Conservation (phyloP, 352 stramenopile species). For the Phytophthora tubulina region DNA sequence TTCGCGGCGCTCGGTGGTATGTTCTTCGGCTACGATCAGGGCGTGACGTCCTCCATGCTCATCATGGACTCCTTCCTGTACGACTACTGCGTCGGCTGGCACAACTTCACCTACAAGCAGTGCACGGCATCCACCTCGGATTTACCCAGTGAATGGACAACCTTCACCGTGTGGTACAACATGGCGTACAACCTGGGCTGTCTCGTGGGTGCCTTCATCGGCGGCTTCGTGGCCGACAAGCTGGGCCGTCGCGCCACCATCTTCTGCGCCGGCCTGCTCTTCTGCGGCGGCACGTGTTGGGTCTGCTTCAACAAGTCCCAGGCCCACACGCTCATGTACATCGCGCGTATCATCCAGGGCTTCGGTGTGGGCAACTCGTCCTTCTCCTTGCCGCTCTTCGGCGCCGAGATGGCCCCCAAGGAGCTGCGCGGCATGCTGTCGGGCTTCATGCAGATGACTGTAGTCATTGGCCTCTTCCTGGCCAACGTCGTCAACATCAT, state of each 20-base stretch:
- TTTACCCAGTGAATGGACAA: conserved; percentile 38
- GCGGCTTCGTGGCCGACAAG: conserved; percentile 37
- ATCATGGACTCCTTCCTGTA: conserved; percentile 60
- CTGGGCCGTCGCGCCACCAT: conserved; percentile 46
- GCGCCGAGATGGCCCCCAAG: conserved; percentile 47
- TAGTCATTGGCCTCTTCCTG: conserved; percentile 47
- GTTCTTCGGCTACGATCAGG: conserved; percentile 50
- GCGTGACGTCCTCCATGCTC: conserved; percentile 47
- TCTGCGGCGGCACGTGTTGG: conserved; percentile 47
- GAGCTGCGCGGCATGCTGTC: conserved; percentile 44
- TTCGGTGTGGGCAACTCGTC: conserved; percentile 49
- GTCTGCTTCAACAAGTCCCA: conserved; percentile 39
- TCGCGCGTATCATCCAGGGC: conserved; percentile 44
- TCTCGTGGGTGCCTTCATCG: conserved; percentile 32
- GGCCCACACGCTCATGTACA: conserved; percentile 35
- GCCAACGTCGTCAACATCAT: conserved; percentile 52
- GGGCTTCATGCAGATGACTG: conserved; percentile 54
- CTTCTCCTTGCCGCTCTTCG: conserved; percentile 40
- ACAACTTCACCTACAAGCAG: conserved; percentile 40
- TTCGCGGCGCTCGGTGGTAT: conserved; percentile 40
- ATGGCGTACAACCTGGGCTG: conserved; percentile 42
- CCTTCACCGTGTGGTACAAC: conserved; percentile 45
- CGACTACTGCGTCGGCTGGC: conserved; percentile 47
- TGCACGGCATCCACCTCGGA: conserved; percentile 33
- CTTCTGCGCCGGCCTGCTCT: conserved; percentile 47